Percentiles rank a stretch among this genome's conserved stretches.
These are phyloP conservation scores for Xylariaceae sp. DNA, from an alignment of 2,329 filamentous ascomycete species.

Conservation along the genomic window DNA sequence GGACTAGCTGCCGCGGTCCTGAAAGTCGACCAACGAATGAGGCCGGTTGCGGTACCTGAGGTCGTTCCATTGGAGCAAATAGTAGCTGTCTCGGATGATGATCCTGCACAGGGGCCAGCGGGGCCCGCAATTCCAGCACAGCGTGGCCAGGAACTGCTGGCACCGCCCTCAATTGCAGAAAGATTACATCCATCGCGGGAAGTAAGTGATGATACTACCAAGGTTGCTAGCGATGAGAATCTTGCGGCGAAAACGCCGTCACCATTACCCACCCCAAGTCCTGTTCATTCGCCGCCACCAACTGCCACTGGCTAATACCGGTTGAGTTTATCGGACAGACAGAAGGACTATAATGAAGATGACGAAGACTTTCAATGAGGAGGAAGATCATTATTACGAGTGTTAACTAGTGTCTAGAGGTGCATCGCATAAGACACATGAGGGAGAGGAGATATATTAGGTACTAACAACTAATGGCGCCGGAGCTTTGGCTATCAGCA, in stretches of 20 bases:
- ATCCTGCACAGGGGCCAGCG: conserved; percentile 1
- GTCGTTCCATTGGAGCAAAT: conserved; percentile 36
- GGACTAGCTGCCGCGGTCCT: conserved; percentile 41
- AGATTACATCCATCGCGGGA: conserved; percentile 24
- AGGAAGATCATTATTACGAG: too few species aligned
- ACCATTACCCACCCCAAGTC: conserved; percentile 9
- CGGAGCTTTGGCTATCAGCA: too few species aligned
- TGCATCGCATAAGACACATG: too few species aligned
- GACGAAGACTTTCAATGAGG: too few species aligned
- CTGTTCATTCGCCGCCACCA: neutral
- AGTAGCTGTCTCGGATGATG: conserved; percentile 19
- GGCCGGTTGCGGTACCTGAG: conserved; percentile 9
- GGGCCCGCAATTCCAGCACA: neutral
- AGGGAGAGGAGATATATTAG: too few species aligned
- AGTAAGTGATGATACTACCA: conserved; percentile 31
- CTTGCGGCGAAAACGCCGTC: conserved; percentile 14
- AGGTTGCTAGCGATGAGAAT: conserved; percentile 24
- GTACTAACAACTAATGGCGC: too few species aligned
- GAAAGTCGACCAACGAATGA: conserved; percentile 38
- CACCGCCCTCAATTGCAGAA: conserved; percentile 20
- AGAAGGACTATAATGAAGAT: too few species aligned
- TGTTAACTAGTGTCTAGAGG: too few species aligned
- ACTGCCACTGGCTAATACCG: too few species aligned
- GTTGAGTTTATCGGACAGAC: too few species aligned
- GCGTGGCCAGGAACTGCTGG: conserved; percentile 15